A percentile compares a stretch with the other conserved stretches of the same genome.
These are phyloP conservation scores for Cornus controversa DNA, from an alignment of 148 eudicot species.

Conservation along the genomic window DNA sequence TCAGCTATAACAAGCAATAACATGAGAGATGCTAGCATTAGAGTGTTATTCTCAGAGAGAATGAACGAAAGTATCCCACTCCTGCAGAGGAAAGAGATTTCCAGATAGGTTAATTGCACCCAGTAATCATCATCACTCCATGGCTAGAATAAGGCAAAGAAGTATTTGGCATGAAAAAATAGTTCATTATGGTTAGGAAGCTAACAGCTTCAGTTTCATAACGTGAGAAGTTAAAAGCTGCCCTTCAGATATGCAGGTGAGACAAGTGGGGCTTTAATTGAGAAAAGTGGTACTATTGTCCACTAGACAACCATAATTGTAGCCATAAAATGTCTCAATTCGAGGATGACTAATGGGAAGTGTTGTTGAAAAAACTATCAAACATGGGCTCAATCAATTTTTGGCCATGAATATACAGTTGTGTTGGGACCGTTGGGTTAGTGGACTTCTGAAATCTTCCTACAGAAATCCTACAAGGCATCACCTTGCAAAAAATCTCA, in stretches of 20 bases:
- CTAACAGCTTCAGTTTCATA: neutral
- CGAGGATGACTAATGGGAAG: too few relatives aligned
- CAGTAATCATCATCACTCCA: neutral
- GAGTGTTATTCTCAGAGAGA: slow-evolving; percentile 37
- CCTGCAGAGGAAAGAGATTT: slow-evolving; percentile 34
- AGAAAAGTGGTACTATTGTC: neutral
- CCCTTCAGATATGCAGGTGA: neutral
- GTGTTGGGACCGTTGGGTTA: too few relatives aligned
- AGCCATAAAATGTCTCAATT: too few relatives aligned
- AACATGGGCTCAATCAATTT: too few relatives aligned
- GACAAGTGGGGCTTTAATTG: neutral
- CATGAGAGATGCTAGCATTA: slow-evolving; percentile 44
- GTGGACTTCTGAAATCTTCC: too few relatives aligned
- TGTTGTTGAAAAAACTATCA: too few relatives aligned
- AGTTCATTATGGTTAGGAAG: neutral
- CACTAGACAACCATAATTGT: neutral
- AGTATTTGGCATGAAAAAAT: slow-evolving; percentile 2
- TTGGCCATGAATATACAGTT: too few relatives aligned
- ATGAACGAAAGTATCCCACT: slow-evolving; percentile 37
- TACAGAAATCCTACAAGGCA: too few relatives aligned
- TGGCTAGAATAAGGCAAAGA: neutral
- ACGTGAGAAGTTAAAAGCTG: neutral
- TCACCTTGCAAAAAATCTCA: too few relatives aligned
- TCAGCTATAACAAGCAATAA: slow-evolving; percentile 49
- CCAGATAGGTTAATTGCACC: slow-evolving; percentile 6